Conservation (phyloP, 2,329 filamentous ascomycete genomes). For the Epichloe bromicola region DNA sequence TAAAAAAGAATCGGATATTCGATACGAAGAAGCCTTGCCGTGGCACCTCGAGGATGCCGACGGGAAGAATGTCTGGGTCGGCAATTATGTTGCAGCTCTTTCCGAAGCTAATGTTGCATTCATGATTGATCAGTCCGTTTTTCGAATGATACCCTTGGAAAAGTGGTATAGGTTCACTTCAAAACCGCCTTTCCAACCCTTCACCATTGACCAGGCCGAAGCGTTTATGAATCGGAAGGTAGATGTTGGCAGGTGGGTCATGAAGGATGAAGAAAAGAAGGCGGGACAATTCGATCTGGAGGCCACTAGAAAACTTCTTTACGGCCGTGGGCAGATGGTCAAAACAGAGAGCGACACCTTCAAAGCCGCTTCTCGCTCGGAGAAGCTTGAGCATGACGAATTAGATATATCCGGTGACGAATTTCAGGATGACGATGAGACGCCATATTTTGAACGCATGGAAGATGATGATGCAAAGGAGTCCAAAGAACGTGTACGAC, state of each 20-base stretch:
- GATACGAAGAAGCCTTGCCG: conserved; percentile 89
- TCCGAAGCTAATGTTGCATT: conserved; percentile 77
- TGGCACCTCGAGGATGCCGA: conserved; percentile 98
- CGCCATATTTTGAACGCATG: conserved; percentile 59
- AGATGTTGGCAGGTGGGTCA: conserved; percentile 68
- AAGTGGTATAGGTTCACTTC: conserved; percentile 87
- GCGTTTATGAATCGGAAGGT: conserved; percentile 68
- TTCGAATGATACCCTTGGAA: conserved; percentile 81
- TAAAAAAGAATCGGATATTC: conserved; percentile 55
- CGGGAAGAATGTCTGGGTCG: conserved; percentile 87
- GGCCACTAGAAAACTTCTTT: conserved; percentile 39
- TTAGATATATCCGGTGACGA: conserved; percentile 55
- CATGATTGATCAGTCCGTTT: conserved; percentile 54
- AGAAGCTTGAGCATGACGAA: conserved; percentile 59
- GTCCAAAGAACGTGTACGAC: conserved; percentile 57
- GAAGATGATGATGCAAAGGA: conserved; percentile 72
- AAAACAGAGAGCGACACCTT: conserved; percentile 58
- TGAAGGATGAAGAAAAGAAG: conserved; percentile 52
- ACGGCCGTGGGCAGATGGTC: conserved; percentile 42
- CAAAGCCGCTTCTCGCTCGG: conserved; percentile 44
- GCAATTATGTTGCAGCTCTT: conserved; percentile 77
- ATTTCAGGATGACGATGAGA: conserved; percentile 83
- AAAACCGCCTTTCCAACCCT: conserved; percentile 65
- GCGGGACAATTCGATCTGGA: conserved; percentile 44
- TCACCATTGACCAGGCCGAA: conserved; percentile 76